A percentile compares a stretch with the other conserved stretches of the same genome.
These are phyloP conservation scores for Fragilaria radians DNA, from an alignment of 108 stramenopile species.

Conservation along the genomic window DNA sequence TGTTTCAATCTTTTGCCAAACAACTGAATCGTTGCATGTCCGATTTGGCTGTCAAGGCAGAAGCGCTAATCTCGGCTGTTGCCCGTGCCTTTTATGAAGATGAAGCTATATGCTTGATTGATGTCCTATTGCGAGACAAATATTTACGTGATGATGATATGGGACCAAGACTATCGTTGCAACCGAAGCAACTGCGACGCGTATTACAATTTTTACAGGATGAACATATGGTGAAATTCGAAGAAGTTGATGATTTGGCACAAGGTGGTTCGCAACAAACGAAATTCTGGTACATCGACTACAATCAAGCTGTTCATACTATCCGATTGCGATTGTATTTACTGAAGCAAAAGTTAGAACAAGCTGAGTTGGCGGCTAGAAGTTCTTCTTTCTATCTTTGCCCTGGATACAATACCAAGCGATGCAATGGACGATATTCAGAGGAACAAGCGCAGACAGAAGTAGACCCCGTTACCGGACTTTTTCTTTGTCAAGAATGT, in stretches of 20 bases:
- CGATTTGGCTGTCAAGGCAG: constrained; percentile 64
- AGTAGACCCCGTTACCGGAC: constrained; percentile 63
- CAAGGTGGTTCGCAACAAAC: constrained; percentile 82
- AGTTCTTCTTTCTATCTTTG: constrained; percentile 73
- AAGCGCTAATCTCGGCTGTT: constrained; percentile 75
- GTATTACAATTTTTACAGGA: constrained; percentile 75
- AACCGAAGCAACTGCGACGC: constrained; percentile 68
- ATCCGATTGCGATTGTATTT: constrained; percentile 78
- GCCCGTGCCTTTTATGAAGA: constrained; percentile 90
- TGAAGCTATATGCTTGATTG: constrained; percentile 75
- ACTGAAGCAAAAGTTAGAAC: constrained; percentile 59
- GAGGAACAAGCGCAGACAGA: constrained; percentile 80
- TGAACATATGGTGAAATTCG: constrained; percentile 76
- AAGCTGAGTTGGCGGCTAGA: constrained; percentile 61
- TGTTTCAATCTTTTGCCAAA: too few relatives aligned
- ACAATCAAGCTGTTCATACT: constrained; percentile 74
- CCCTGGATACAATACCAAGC: constrained; percentile 61
- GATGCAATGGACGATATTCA: constrained; percentile 81
- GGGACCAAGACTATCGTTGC: constrained; percentile 63
- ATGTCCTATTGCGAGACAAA: constrained; percentile 84
- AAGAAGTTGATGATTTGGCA: constrained; percentile 83
- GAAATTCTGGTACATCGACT: constrained; percentile 82
- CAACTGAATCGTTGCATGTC: too few relatives aligned
- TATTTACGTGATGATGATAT: constrained; percentile 90
- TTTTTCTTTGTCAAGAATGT: constrained; percentile 84